Conservation (phyloP, 2,329 filamentous ascomycete species). For the Penicillium palitans region DNA sequence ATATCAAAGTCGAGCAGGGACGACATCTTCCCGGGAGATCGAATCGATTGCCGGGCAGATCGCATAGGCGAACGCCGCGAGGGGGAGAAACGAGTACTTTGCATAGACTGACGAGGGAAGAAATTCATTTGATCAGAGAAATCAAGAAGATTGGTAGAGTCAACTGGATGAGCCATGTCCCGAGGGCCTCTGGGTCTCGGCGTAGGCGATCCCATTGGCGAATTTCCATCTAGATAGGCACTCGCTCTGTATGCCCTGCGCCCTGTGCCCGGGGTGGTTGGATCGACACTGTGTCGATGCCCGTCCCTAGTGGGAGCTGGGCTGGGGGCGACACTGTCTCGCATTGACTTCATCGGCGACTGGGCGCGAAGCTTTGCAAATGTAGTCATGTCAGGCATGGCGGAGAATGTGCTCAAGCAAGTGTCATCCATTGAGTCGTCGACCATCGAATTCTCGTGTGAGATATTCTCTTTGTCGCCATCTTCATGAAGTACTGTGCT, state of each 20-base stretch:
- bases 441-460: conserved; percentile 30
- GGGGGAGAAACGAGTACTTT: conserved; percentile 40
- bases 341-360: conserved; percentile 56
- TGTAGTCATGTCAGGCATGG: conserved; percentile 81
- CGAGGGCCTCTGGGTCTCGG: conserved; percentile 52
- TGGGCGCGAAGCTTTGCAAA: conserved; percentile 70
- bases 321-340: conserved; percentile 42
- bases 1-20: conserved; percentile 88
- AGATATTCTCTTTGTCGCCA: conserved; percentile 25
- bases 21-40: conserved; percentile 52
- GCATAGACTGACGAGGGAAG: conserved; percentile 51
- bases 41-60: conserved; percentile 36
- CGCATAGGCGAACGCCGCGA: conserved; percentile 49
- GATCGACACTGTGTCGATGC: conserved; percentile 21
- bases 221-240: conserved; percentile 35
- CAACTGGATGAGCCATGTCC: conserved; percentile 46
- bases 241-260: conserved; percentile 38
- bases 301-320: conserved; percentile 34
- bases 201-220: conserved; percentile 45
- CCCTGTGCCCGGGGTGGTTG: conserved; percentile 51
- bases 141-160: conserved; percentile 80
- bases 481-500: conserved; percentile 41
- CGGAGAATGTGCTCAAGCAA: conserved; percentile 81
- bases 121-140: conserved; percentile 77
- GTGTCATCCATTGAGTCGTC: conserved; percentile 46